Conservation (phyloP, 2,329 filamentous ascomycete species). For the Blastomyces silverae region DNA sequence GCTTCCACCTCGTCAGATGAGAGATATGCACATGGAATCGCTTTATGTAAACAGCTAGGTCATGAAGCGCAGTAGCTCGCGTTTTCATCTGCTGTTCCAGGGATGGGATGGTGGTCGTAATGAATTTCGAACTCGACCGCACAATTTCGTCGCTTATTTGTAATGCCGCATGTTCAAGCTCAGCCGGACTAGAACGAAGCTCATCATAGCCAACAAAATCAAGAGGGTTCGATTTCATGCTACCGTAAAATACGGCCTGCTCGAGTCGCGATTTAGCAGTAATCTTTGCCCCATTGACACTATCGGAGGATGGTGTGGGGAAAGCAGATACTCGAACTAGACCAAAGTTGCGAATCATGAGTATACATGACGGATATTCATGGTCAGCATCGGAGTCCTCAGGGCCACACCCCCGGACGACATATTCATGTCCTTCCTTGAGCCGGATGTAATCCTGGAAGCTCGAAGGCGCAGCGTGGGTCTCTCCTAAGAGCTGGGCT, state of each 20-base stretch:
- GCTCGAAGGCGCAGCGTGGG: constrained; percentile 52
- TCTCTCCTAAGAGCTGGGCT: constrained; percentile 64
- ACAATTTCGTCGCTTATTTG: constrained; percentile 75
- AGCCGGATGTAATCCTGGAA: constrained; percentile 88
- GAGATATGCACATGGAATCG: constrained; percentile 58
- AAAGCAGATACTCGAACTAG: constrained; percentile 49
- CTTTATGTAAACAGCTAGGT: constrained; percentile 65
- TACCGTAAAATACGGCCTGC: constrained; percentile 89
- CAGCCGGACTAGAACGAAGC: constrained; percentile 59
- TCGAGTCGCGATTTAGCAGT: constrained; percentile 85
- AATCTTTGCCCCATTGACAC: constrained; percentile 45
- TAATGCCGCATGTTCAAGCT: constrained; percentile 70
- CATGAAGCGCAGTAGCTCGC: constrained; percentile 65
- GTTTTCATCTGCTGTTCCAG: constrained; percentile 73
- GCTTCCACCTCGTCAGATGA: constrained; percentile 63
- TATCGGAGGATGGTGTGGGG: constrained; percentile 44
- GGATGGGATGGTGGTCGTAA: constrained; percentile 65
- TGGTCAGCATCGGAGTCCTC: constrained; percentile 42
- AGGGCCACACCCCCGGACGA: constrained; percentile 45
- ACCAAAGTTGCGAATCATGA: constrained; percentile 54
- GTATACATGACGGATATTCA: constrained; percentile 39
- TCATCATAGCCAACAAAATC: constrained; percentile 66
- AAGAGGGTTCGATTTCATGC: constrained; percentile 75
- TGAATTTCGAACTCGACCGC: constrained; percentile 65
- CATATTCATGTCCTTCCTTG: constrained; percentile 46